These are phyloP conservation scores for Tulasnella sp. DNA, from an alignment of 768 basidiomycete species.

Conservation along the genomic window DNA sequence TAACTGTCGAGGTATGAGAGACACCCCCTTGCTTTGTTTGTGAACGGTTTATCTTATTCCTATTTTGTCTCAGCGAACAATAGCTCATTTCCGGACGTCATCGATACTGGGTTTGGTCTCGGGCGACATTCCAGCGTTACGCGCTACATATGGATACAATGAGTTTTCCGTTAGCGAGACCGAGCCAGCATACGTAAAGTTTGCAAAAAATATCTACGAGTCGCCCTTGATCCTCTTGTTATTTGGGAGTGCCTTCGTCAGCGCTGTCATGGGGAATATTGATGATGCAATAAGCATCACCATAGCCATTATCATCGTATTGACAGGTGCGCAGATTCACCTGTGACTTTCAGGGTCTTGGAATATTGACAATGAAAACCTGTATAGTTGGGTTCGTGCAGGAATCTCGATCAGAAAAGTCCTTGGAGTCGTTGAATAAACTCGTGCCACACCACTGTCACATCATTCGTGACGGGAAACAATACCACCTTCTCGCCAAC, in stretches of 20 bases:
- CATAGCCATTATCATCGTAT: slow-evolving; percentile 81
- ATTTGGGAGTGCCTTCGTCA: slow-evolving; percentile 80
- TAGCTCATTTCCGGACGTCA: slow-evolving; percentile 59
- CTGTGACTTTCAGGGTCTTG: background rate
- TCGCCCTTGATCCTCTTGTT: slow-evolving; percentile 84
- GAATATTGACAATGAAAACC: background rate
- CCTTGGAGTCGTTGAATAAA: slow-evolving; percentile 88
- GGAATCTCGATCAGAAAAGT: slow-evolving; percentile 89
- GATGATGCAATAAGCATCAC: slow-evolving; percentile 93
- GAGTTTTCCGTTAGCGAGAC: slow-evolving; percentile 81
- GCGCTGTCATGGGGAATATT: slow-evolving; percentile 86
- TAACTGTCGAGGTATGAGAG: slow-evolving; percentile 10
- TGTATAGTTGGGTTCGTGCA: slow-evolving; percentile 80
- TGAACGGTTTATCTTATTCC: background rate
- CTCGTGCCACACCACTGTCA: slow-evolving; percentile 96
- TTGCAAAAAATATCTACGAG: slow-evolving; percentile 91
- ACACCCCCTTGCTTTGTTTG: background rate
- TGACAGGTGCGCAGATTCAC: slow-evolving; percentile 68
- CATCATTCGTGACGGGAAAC: slow-evolving; percentile 66
- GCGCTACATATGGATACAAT: slow-evolving; percentile 72
- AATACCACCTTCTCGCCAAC: slow-evolving; percentile 79
- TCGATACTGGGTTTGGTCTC: slow-evolving; percentile 48
- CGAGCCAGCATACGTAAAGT: slow-evolving; percentile 75
- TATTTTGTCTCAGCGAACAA: slow-evolving; percentile 47
- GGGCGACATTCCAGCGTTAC: slow-evolving; percentile 50